A percentile compares a stretch with the other conserved stretches of the same genome.
These are phyloP conservation scores for Rhynchosporium agropyri DNA, from an alignment of 2,329 filamentous ascomycete genomes.

Conservation along the genomic window DNA sequence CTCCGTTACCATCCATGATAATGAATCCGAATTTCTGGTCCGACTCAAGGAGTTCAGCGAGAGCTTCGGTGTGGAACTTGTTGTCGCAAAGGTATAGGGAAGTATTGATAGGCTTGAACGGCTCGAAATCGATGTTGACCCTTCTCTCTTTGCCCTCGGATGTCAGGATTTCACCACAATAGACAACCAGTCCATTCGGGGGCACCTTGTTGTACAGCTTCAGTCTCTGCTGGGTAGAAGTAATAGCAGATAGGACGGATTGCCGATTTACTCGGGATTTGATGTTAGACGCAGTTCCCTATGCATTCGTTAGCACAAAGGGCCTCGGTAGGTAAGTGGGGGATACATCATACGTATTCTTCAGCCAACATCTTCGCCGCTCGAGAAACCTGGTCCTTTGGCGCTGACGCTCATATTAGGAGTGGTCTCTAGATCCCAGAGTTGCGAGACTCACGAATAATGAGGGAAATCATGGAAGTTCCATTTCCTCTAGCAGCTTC, in stretches of 20 bases:
- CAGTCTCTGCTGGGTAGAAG: slow-evolving; percentile 96
- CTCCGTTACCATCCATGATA: slow-evolving; percentile 99
- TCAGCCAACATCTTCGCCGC: slow-evolving; percentile 99
- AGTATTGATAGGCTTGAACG: slow-evolving; percentile 99
- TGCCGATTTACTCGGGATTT: slow-evolving; percentile 99
- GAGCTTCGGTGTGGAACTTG: slow-evolving; percentile 98
- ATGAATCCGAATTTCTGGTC: slow-evolving; percentile 99
- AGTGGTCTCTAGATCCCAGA: background rate
- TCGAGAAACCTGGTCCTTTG: slow-evolving; percentile 96
- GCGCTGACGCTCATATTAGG: slow-evolving; percentile 58
- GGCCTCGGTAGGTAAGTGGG: slow-evolving; percentile 12
- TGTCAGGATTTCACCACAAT: slow-evolving; percentile 99
- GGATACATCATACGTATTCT: slow-evolving; percentile 79
- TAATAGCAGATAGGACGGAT: slow-evolving; percentile 96
- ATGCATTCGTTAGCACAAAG: slow-evolving; percentile 27
- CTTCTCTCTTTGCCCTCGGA: slow-evolving; percentile 98
- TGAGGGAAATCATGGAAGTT: slow-evolving; percentile 99
- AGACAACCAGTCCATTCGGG: slow-evolving; percentile 94
- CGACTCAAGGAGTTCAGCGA: slow-evolving; percentile 95
- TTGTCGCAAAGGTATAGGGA: slow-evolving; percentile 99
- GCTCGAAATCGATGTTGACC: slow-evolving; percentile 99
- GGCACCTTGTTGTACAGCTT: slow-evolving; percentile 99
- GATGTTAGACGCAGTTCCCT: slow-evolving; percentile 99
- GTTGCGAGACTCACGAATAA: slow-evolving; percentile 73
- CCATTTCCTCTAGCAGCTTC: slow-evolving; percentile 97